Conservation (phyloP, 2,329 filamentous ascomycete genomes). For the Fusarium sp. region DNA sequence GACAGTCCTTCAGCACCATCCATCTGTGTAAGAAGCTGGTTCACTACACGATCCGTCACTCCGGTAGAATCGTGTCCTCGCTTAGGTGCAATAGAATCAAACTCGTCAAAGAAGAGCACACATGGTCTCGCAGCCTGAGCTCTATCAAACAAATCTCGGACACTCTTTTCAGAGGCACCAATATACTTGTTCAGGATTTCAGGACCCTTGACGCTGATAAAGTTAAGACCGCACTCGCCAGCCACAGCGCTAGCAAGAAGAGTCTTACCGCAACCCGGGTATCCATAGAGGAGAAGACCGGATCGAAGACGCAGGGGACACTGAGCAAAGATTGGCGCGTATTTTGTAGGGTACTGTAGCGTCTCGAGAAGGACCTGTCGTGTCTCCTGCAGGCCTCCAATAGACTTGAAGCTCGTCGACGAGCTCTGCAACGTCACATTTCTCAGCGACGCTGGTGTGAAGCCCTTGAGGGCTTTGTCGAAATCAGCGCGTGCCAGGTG, state of each 20-base stretch:
- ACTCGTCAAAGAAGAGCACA: conserved; percentile 98
- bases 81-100: conserved; percentile 97
- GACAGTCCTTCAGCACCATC: conserved; percentile 95
- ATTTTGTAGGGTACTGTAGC: conserved; percentile 95
- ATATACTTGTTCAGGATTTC: conserved; percentile 99
- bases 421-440: conserved; percentile 95
- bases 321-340: conserved; percentile 96
- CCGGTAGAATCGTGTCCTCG: conserved; percentile 96
- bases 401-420: conserved; percentile 90
- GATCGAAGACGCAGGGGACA: conserved; percentile 95
- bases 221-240: conserved; percentile 96
- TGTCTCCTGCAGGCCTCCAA: conserved; percentile 88
- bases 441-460: conserved; percentile 92
- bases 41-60: conserved; percentile 98
- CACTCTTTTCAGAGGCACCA: conserved; percentile 94
- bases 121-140: conserved; percentile 92
- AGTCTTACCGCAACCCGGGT: conserved; percentile 96
- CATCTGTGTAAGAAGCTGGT: conserved; percentile 98
- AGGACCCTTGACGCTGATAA: conserved; percentile 97
- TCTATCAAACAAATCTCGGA: conserved; percentile 93
- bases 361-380: conserved; percentile 94
- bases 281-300: conserved; percentile 92
- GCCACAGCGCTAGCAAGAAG: conserved; percentile 96
- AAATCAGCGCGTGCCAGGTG: conserved; percentile 82
- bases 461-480: conserved; percentile 85